These are phyloP conservation scores for Omphalotus olearius DNA, from an alignment of 1,284 basidiomycete species.

Conservation along the genomic window DNA sequence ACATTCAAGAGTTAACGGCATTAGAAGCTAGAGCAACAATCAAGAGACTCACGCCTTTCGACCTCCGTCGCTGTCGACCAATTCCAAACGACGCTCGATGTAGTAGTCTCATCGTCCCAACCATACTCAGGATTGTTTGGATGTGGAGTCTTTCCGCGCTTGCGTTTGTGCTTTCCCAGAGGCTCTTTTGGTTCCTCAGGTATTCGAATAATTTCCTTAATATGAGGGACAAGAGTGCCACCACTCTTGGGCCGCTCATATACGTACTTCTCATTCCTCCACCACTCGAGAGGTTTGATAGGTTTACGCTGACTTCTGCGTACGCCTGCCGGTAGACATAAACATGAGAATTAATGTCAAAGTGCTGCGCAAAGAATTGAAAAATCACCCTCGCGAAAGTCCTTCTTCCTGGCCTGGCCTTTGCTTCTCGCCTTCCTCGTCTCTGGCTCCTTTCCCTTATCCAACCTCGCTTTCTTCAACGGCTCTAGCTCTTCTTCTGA, in stretches of 20 bases:
- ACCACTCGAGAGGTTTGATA: conserved; percentile 82
- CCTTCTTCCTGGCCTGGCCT: conserved; percentile 30
- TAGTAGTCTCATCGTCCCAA: conserved; percentile 81
- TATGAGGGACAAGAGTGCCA: conserved; percentile 64
- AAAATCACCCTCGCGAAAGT: conserved; percentile 28
- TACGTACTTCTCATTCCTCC: conserved; percentile 89
- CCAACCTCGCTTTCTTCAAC: conserved; percentile 25
- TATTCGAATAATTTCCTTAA: conserved; percentile 79
- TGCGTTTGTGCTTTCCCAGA: conserved; percentile 43
- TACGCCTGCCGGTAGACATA: conserved; percentile 47
- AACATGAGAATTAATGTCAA: conserved; percentile 15
- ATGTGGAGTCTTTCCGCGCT: conserved; percentile 32
- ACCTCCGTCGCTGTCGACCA: conserved; percentile 60
- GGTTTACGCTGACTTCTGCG: conserved; percentile 74
- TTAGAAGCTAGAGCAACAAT: not conserved
- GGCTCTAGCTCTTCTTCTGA: conserved; percentile 24
- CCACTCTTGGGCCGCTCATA: conserved; percentile 63
- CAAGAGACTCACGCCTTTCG: conserved; percentile 57
- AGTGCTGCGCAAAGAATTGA: not conserved
- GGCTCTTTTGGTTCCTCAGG: conserved; percentile 63
- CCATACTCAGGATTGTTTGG: conserved; percentile 66
- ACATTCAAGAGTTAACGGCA: conserved; percentile 1
- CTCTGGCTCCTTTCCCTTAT: conserved; percentile 27
- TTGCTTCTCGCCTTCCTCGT: conserved; percentile 15
- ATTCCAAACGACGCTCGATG: conserved; percentile 68